A percentile compares a stretch with the other conserved stretches of the same genome.
These are phyloP conservation scores for Rhodotorula taiwanensis DNA, from an alignment of 768 basidiomycete species.

Conservation along the genomic window DNA sequence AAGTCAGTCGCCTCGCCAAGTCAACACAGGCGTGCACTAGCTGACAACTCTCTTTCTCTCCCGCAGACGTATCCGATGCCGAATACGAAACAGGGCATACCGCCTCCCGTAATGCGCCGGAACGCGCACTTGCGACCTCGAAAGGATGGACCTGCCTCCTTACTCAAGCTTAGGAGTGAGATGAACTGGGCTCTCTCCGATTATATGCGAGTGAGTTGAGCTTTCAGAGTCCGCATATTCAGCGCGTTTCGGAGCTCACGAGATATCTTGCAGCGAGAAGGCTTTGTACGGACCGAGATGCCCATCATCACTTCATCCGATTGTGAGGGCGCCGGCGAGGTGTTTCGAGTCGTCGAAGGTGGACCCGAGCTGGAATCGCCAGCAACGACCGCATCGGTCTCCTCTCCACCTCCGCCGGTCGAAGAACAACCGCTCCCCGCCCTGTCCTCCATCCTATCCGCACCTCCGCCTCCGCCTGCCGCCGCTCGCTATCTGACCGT, in stretches of 20 bases:
- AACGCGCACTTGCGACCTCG: slow-evolving; percentile 81
- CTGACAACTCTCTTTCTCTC: no score
- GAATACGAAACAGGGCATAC: slow-evolving; percentile 78
- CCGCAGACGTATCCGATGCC: slow-evolving; percentile 88
- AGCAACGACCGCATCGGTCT: slow-evolving; percentile 1
- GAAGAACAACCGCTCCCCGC: slow-evolving; percentile 73
- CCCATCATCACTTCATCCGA: slow-evolving; percentile 86
- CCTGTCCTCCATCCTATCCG: slow-evolving; percentile 82
- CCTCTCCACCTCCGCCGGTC: slow-evolving; percentile 52
- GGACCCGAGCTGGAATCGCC: background rate
- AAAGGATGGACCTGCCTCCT: slow-evolving; percentile 62
- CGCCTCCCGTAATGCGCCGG: slow-evolving; percentile 72
- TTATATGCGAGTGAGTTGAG: slow-evolving; percentile 51
- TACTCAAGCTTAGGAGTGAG: slow-evolving; percentile 64
- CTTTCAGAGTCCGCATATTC: background rate
- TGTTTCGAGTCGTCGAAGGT: slow-evolving; percentile 58
- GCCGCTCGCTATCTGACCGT: slow-evolving; percentile 70
- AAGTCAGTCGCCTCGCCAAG: slow-evolving; percentile 14
- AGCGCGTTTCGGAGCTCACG: background rate
- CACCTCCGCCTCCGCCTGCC: slow-evolving; percentile 47
- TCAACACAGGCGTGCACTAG: no score
- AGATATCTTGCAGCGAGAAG: slow-evolving; percentile 54
- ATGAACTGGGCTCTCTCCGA: slow-evolving; percentile 56
- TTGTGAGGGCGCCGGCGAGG: slow-evolving; percentile 93
- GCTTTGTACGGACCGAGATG: slow-evolving; percentile 70